A percentile compares a stretch with the other conserved stretches of the same genome.
Conservation (phyloP, 2,329 filamentous ascomycete species). For the Stachybotrys chlorohalonatus region DNA sequence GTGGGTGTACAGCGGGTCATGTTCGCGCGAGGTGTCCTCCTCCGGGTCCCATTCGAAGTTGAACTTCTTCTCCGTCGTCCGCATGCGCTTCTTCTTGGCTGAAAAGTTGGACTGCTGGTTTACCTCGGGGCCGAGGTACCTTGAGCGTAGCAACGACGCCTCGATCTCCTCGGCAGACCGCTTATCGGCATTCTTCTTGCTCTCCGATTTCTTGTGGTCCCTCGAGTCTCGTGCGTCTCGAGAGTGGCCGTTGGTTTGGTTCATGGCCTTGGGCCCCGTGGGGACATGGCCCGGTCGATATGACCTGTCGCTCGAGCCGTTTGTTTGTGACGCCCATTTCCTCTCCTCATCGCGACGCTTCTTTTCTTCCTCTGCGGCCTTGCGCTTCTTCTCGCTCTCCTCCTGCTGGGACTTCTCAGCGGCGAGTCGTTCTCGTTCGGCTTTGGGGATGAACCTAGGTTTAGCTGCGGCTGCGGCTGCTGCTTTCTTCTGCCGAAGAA, state of each 20-base stretch:
- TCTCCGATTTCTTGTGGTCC: slow-evolving; percentile 22
- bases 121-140: slow-evolving; percentile 86
- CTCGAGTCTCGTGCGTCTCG: slow-evolving; percentile 28
- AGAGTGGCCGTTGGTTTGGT: slow-evolving; percentile 29
- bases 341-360: slow-evolving; percentile 59
- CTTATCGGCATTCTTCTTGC: slow-evolving; percentile 24
- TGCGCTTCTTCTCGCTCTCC: slow-evolving; percentile 45
- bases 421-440: slow-evolving; percentile 70
- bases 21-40: slow-evolving; percentile 65
- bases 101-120: slow-evolving; percentile 80
- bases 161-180: slow-evolving; percentile 55
- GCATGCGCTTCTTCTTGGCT: slow-evolving; percentile 88
- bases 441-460: slow-evolving; percentile 80
- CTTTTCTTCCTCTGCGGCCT: slow-evolving; percentile 50
- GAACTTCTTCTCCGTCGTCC: slow-evolving; percentile 94
- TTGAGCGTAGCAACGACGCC: slow-evolving; percentile 62
- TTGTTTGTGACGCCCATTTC: slow-evolving; percentile 22
- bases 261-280: slow-evolving; percentile 63
- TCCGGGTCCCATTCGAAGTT: slow-evolving; percentile 97
- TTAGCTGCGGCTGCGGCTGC: slow-evolving; percentile 77
- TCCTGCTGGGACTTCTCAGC: slow-evolving; percentile 69
- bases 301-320: slow-evolving; percentile 14
- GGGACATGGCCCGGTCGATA: slow-evolving; percentile 35
- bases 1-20: slow-evolving; percentile 64
- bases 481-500: slow-evolving; percentile 76